Evolutionary conservation across 306 rosid species (phyloP), one percentile per base, ranked within the genome.

Genomic region (Adenanthera pavonina): DNA sequence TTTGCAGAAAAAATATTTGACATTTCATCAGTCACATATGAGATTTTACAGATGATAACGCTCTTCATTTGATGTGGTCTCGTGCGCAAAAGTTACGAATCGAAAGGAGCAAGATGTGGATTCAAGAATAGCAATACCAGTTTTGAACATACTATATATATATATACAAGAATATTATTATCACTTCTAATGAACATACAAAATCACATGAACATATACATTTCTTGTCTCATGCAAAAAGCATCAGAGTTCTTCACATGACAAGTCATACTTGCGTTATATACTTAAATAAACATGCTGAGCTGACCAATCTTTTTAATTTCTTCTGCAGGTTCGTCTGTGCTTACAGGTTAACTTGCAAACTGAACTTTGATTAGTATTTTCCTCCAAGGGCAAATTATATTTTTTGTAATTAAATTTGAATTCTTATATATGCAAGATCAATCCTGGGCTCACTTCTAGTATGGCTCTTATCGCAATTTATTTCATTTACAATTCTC

Each of bases 1-100:
- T 33, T 25, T 84, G 92, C 75, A 79, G 76, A 25, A 7, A 89
- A 69, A 79, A 81, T 86, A 52, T 77, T 49, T 30, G 76, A 54
- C 65, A 9, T 69, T 69, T 40, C 62, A 40, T 68, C 75, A 16
- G 36, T 76, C 72, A 80, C 79, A 34, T 6, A 0, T 34, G 2
- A 1, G 1, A 7, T 0, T 2, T 13, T 0, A 0, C 0, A 7
- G 1, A 6, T 2, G 0, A 7, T 2, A 20, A 36, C 0, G 0
- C 10, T 13, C 61, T 87, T 44, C 40, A 2, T 10, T 72, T 89
- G 76, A 64, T 0, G 7, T 85, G 87, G 89, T 49, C 66, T 4
- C 13, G 17, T 56, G 7, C 86, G 89, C 7, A 13, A 20, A 66
- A 10, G 9, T 3, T 86, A 91, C 13, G 80, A 86, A 75, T 76